phyloP scores from a whole-genome alignment of 192 early-diverging fungal genomes.

The Diversispora eburnea region DNA sequence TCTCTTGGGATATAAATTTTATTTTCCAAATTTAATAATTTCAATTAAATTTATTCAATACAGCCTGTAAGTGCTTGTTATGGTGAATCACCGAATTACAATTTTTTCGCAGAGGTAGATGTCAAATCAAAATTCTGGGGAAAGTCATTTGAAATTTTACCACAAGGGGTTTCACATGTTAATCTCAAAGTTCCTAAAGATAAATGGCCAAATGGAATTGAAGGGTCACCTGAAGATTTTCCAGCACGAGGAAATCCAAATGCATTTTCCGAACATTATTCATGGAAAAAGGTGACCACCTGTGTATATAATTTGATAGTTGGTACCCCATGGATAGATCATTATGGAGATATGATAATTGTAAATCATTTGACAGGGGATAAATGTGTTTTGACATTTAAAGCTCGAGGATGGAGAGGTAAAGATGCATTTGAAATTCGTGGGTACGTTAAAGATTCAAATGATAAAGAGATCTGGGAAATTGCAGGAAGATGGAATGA shows the following conservation, averaged over 20 bases:
- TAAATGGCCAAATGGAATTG: slow-evolving; percentile 30
- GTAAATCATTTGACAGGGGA: slow-evolving; percentile 83
- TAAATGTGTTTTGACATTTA: slow-evolving; percentile 69
- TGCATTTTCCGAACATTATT: slow-evolving; percentile 74
- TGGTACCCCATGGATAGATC: slow-evolving; percentile 80
- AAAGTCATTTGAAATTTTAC: slow-evolving; percentile 76
- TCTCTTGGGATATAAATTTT: too few species aligned
- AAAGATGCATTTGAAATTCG: slow-evolving; percentile 60
- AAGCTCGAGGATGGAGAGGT: slow-evolving; percentile 70
- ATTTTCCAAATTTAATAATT: not conserved
- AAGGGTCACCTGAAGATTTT: slow-evolving; percentile 32
- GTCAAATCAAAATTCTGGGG: slow-evolving; percentile 86
- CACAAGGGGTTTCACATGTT: slow-evolving; percentile 78
- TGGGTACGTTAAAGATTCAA: slow-evolving; percentile 51
- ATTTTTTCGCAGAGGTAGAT: slow-evolving; percentile 83
- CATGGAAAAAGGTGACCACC: slow-evolving; percentile 84
- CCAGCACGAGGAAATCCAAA: slow-evolving; percentile 45
- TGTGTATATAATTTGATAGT: slow-evolving; percentile 84
- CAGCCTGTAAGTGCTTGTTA: slow-evolving; percentile 83
- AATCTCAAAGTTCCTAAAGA: slow-evolving; percentile 64
- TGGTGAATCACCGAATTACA: slow-evolving; percentile 76
- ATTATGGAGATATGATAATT: slow-evolving; percentile 81
- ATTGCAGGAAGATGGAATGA: slow-evolving; percentile 69
- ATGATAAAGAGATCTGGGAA: slow-evolving; percentile 53
- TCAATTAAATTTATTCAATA: not conserved